Conservation (phyloP, 106 monocot genomes). For the Dactylorhiza incarnata region DNA sequence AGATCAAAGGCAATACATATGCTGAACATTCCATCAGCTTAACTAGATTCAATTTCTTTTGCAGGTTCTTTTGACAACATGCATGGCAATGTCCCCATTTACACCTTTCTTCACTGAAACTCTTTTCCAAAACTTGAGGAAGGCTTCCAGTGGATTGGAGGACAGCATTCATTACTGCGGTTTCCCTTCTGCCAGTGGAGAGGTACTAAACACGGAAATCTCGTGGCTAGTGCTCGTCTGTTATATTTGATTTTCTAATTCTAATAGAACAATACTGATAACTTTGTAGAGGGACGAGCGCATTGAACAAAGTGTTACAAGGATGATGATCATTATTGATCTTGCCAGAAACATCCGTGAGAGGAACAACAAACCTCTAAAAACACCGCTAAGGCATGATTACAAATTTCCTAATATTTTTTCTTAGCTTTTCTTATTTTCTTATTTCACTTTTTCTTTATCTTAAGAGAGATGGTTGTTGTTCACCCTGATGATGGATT, state of each 20-base stretch:
- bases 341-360: constrained; percentile 91
- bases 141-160: constrained; percentile 38
- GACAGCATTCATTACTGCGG: constrained; percentile 93
- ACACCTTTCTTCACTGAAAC: constrained; percentile 96
- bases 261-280: background rate
- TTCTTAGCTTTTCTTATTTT: constrained; percentile 3
- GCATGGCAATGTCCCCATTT: constrained; percentile 91
- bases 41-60: background rate
- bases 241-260: background rate
- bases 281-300: constrained; percentile 73
- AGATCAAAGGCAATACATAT: no score
- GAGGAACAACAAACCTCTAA: constrained; percentile 85
- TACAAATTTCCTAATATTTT: background rate
- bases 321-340: constrained; percentile 99
- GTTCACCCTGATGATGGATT: constrained; percentile 87
- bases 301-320: constrained; percentile 91
- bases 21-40: background rate
- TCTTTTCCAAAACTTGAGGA: constrained; percentile 91
- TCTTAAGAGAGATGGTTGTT: constrained; percentile 83
- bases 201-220: constrained; percentile 31
- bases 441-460: background rate
- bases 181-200: constrained; percentile 67
- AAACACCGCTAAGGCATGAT: constrained; percentile 76
- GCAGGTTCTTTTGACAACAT: constrained; percentile 91
- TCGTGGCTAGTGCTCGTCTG: background rate